A percentile compares a stretch with the other conserved stretches of the same genome.
Evolutionary conservation across 1,139 yeast genomes (phyloP).

Genomic region (Suhomyces kunorum): DNA sequence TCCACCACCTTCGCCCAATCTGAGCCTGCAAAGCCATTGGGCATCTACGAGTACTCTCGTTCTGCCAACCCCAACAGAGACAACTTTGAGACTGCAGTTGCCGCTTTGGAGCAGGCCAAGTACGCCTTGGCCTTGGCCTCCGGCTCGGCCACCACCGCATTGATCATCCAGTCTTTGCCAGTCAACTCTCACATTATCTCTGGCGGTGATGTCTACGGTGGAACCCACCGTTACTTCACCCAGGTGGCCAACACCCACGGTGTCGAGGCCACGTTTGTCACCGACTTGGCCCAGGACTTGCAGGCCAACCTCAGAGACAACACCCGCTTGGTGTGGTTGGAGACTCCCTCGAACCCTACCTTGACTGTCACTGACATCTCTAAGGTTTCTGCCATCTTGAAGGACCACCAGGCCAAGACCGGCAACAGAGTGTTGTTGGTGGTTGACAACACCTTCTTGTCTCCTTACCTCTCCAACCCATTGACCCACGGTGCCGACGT

Average conservation of each 20-base stretch:
- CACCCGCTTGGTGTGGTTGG: slow-evolving; percentile 83
- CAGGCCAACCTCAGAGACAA: slow-evolving; percentile 55
- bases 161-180: slow-evolving; percentile 72
- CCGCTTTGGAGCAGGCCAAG: slow-evolving; percentile 76
- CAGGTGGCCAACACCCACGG: slow-evolving; percentile 83
- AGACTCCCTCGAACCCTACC: slow-evolving; percentile 89
- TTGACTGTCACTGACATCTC: slow-evolving; percentile 72
- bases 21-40: slow-evolving; percentile 75
- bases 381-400: slow-evolving; percentile 55
- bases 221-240: slow-evolving; percentile 90
- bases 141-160: slow-evolving; percentile 86
- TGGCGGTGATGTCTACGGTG: slow-evolving; percentile 90
- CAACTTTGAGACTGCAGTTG: slow-evolving; percentile 77
- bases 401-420: slow-evolving; percentile 48
- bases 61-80: slow-evolving; percentile 89
- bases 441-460: slow-evolving; percentile 92
- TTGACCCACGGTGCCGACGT: slow-evolving; percentile 81
- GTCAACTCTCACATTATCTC: slow-evolving; percentile 75
- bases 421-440: slow-evolving; percentile 58
- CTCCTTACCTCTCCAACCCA: slow-evolving; percentile 91
- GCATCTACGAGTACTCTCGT: slow-evolving; percentile 82
- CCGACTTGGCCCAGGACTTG: slow-evolving; percentile 62
- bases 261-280: slow-evolving; percentile 68
- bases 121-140: slow-evolving; percentile 80
- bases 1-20: slow-evolving; percentile 86